Evolutionary conservation across 805 yeast genomes (phyloP).

Genomic region (Dipodascopsis uninucleata): DNA sequence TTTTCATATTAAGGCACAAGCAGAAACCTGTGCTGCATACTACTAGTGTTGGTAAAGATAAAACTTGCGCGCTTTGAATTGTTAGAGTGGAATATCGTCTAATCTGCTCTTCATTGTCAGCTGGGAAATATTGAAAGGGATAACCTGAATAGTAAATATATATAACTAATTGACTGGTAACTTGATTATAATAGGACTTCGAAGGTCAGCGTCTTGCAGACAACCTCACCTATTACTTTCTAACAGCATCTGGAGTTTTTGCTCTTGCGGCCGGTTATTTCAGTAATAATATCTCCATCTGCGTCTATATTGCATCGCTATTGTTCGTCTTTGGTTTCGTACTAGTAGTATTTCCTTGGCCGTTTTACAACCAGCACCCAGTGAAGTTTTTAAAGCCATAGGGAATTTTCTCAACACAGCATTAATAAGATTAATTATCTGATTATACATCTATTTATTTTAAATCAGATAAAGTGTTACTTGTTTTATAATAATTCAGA

Average conservation of each 20-base stretch:
- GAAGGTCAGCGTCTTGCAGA: constrained; percentile 51
- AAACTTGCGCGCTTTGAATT: no score
- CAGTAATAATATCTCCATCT: constrained; percentile 43
- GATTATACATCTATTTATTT: constrained; percentile 22
- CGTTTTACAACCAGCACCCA: constrained; percentile 50
- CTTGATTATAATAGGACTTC: constrained; percentile 41
- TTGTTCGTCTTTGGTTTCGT: constrained; percentile 38
- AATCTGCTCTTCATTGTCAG: no score
- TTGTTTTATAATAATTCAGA: no score
- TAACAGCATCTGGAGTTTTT: constrained; percentile 38
- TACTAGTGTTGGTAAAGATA: no score
- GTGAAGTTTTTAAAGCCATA: constrained; percentile 44
- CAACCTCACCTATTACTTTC: constrained; percentile 30
- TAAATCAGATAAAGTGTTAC: constrained; percentile 1
- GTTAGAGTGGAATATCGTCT: no score
- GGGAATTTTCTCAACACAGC: no score
- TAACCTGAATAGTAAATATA: no score
- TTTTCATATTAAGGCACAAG: no score
- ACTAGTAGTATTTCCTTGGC: constrained; percentile 56
- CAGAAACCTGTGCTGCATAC: no score
- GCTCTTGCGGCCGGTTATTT: constrained; percentile 50
- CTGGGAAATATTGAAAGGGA: no score
- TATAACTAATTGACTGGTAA: no score
- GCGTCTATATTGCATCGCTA: constrained; percentile 42
- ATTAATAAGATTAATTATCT: constrained; percentile 12